Evolutionary conservation across 2,329 filamentous ascomycete species (phyloP), one percentile per base, ranked within the genome.

Genomic region (Fusarium ramigenum): DNA sequence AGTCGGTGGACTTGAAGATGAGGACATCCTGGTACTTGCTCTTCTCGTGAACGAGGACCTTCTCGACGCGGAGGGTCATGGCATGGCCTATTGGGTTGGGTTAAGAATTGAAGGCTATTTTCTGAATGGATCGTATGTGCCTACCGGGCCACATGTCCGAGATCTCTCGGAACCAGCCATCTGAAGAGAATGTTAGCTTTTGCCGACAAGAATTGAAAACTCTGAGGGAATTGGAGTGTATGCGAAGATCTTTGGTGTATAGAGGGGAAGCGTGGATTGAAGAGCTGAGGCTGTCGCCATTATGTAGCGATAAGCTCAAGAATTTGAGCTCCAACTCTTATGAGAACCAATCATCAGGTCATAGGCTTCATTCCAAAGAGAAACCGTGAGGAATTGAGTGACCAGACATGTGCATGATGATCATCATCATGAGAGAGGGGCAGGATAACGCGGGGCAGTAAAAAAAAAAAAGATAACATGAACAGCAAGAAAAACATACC

Each of bases 91-190:
- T 52, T 56, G 36, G 37, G n/a, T n/a, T n/a, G n/a, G n/a, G n/a
- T n/a, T 64, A 68, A 70, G 58, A 42, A 25, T 60, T 30, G 34
- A 28, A n/a, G 18, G 42, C 43, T 9, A 39, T 25, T 28, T 16
- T 49, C 40, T 46, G 43, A 25, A 15, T 8, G n/a, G 9, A 43
- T 66, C 42, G 18, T 47, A 43, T 58, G 44, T 47, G 60, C 77
- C 83, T 82, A 88, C 87, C 90, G 73, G 96, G 96, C 96, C 96
- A 99, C 96, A 99, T 98, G 82, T 96, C 88, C 79, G 93, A 97
- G 86, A 97, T 95, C 88, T 99, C 96, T 85, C 95, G 93, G 93
- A 99, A 99, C 96, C 96, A 99, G 87, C 96, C 96, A 97, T 98
- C 96, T 97, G 78, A 21, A 49, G 50, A 57, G 32, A 23, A 19